phyloP scores from a whole-genome alignment of 208 protist genomes.

The Naegleria fowleri region DNA sequence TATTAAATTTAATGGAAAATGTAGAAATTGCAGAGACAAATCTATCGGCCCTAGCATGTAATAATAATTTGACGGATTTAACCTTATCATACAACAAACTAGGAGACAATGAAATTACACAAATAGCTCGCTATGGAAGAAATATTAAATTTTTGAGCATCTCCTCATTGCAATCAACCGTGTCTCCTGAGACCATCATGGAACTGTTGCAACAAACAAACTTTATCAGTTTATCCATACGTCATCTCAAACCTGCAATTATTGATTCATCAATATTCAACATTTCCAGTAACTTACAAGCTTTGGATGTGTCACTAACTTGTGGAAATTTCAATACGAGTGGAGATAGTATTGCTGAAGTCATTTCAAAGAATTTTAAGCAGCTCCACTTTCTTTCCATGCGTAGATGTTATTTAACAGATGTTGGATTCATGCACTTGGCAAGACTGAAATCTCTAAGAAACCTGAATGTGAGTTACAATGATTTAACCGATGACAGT shows the following conservation, averaged over 20 bases:
- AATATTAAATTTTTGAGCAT: not conserved
- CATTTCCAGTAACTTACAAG: not conserved
- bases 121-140: not conserved
- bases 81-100: not conserved
- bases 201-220: not conserved
- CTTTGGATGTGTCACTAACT: not conserved
- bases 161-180: not conserved
- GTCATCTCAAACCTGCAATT: not conserved
- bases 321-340: not conserved
- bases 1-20: not conserved
- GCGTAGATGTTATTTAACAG: not conserved
- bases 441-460: not conserved
- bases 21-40: not conserved
- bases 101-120: not conserved
- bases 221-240: not conserved
- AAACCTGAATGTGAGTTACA: not conserved
- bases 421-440: not conserved
- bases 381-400: not conserved
- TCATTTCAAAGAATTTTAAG: not conserved
- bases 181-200: not conserved
- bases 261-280: not conserved
- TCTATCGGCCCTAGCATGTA: not conserved
- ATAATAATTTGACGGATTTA: not conserved
- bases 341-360: not conserved
- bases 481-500: not conserved